Evolutionary conservation across 768 basidiomycete species (phyloP).

Genomic region (Auricularia heimuer): DNA sequence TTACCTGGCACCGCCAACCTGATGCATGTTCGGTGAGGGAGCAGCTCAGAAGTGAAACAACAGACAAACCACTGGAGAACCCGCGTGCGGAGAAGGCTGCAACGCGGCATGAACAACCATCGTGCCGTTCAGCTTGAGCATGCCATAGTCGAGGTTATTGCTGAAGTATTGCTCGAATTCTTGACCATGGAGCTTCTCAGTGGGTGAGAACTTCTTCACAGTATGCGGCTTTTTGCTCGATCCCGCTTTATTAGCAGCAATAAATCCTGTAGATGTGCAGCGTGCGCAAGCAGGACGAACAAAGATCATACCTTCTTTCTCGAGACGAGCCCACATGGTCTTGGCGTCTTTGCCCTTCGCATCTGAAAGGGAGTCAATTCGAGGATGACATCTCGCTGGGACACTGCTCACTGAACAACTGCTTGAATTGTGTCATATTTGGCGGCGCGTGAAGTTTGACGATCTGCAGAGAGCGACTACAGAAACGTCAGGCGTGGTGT

Average conservation of each 20-base stretch:
- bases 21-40: too few relatives aligned
- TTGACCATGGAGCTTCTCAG: background rate
- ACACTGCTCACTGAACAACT: conserved; percentile 34
- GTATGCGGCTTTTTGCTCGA: background rate
- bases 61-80: too few relatives aligned
- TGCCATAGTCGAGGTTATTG: background rate
- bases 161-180: background rate
- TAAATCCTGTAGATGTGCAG: conserved; percentile 38
- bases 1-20: too few relatives aligned
- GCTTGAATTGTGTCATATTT: conserved; percentile 43
- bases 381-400: too few relatives aligned
- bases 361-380: too few relatives aligned
- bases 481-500: conserved; percentile 3
- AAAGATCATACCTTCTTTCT: conserved; percentile 50
- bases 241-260: conserved; percentile 20
- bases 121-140: background rate
- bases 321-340: conserved; percentile 59
- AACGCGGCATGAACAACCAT: background rate
- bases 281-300: too few relatives aligned
- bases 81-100: too few relatives aligned
- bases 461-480: conserved; percentile 60
- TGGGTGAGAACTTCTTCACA: background rate
- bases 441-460: conserved; percentile 41
- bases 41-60: too few relatives aligned
- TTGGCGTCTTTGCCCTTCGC: conserved; percentile 37